phyloP scores from a whole-genome alignment of 2,329 filamentous ascomycete genomes.

The Fusarium ramigenum region DNA sequence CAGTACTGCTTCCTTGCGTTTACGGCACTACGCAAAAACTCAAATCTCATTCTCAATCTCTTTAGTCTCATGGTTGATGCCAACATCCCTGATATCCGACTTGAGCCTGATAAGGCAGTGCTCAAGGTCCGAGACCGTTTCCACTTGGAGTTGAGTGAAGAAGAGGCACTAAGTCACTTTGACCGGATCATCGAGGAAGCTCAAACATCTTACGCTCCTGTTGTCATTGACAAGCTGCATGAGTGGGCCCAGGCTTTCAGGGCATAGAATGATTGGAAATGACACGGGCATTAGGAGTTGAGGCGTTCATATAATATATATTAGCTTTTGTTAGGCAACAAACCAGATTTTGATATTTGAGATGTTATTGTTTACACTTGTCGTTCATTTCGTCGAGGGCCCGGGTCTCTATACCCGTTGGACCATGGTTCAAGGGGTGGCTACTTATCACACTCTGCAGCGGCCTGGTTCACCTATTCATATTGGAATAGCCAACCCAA shows the following conservation, averaged over 20 bases:
- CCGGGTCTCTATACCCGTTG: not conserved
- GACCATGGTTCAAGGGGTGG: not conserved
- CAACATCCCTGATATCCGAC: slow-evolving; percentile 92
- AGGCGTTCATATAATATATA: not conserved
- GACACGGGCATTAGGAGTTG: not conserved
- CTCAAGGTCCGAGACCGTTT: slow-evolving; percentile 95
- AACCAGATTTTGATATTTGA: not conserved
- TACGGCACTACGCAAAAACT: slow-evolving; percentile 87
- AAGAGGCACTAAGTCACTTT: slow-evolving; percentile 89
- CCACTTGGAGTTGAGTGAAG: slow-evolving; percentile 88
- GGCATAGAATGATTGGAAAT: slow-evolving; percentile 57
- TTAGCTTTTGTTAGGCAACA: not conserved
- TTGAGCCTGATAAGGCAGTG: slow-evolving; percentile 93
- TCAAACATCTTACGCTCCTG: slow-evolving; percentile 86
- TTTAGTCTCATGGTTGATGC: slow-evolving; percentile 98
- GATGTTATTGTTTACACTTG: not conserved
- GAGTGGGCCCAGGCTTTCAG: slow-evolving; percentile 92
- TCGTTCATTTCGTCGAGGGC: not conserved
- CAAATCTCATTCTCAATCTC: slow-evolving; percentile 90
- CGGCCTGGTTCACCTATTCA: not conserved
- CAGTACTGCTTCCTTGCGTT: slow-evolving; percentile 97
- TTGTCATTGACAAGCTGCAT: slow-evolving; percentile 94
- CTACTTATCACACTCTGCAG: not conserved
- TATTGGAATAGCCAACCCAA: not conserved
- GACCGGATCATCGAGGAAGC: slow-evolving; percentile 92